These are phyloP conservation scores for Alnus rubra DNA, from an alignment of 306 rosid genomes.

Conservation along the genomic window DNA sequence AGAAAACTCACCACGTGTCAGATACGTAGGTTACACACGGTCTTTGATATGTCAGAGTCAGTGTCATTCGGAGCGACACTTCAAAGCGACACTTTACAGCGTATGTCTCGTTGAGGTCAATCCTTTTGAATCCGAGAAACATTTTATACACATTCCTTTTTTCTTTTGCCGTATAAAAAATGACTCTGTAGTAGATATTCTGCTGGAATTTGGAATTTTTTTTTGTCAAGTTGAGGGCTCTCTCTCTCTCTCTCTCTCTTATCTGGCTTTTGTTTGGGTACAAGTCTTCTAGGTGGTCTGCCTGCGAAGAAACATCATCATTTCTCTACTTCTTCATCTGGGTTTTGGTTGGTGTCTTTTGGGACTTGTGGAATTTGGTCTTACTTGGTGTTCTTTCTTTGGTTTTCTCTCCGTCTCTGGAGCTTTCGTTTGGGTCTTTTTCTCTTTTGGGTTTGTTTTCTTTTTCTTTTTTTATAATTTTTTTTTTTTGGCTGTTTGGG, in stretches of 20 bases:
- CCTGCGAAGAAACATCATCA: background rate
- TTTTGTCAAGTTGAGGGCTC: background rate
- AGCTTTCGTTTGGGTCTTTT: background rate
- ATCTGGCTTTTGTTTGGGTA: background rate
- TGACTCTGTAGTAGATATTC: background rate
- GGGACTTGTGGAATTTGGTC: conserved; percentile 4
- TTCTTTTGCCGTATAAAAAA: background rate
- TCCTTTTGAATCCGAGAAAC: background rate
- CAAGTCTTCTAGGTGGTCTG: background rate
- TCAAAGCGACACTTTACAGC: conserved; percentile 8
- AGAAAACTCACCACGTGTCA: conserved; percentile 14
- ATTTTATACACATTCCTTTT: background rate
- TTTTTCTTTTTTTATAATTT: background rate
- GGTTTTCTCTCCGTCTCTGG: background rate
- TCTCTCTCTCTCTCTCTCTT: background rate
- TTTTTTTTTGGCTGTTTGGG: background rate
- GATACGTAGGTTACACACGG: background rate
- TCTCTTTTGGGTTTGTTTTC: background rate
- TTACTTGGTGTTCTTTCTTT: conserved; percentile 18
- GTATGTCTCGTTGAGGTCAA: conserved; percentile 23
- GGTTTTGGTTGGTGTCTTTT: background rate
- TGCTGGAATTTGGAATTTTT: background rate
- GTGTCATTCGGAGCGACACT: conserved; percentile 23
- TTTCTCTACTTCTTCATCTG: background rate
- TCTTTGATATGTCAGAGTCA: conserved; percentile 5